Base-by-base conservation (phyloP, 2,329 filamentous ascomycete genomes). In the Lasiodiplodia gonubiensis region DNA sequence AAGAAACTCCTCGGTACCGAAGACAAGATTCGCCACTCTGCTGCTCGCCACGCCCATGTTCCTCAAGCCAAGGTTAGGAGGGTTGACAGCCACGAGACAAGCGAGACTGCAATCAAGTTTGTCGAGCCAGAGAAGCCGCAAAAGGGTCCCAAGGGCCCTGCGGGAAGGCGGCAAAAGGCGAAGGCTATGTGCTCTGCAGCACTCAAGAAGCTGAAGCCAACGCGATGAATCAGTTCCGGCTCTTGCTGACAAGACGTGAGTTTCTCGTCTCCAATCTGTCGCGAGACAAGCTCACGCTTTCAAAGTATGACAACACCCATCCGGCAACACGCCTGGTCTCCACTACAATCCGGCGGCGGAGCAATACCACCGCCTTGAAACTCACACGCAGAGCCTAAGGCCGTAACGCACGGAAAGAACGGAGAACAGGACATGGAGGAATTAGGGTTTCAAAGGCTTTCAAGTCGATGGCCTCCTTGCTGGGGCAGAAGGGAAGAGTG, bases 91-190 rank as follows among this genome's bases (percentile, higher is more conserved):
- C 23, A n/a, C 11, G 18, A 16, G 12, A 23, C 46, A 18, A 21
- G 37, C 6, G 57, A 25, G 10, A 25, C 46, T 11, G 30, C 8
- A 12, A 4, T 51, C 71, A 89, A 87, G 49, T 85, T 86, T 23
- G 91, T 94, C 54, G 99, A 82, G 78, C 99, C 95, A 74, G 99
- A 92, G 79, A 92, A 99, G 72, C 93, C 90, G 51, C 96, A 18
- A 37, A 21, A 35, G n/a, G 2, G 5, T 14, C 30, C 39, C 12
- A 16, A 11, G 23, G 37, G 21, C 2, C 37, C 39, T 5, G 23
- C 3, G 27, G 35, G 27, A 46, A 63, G 25, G 46, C 33, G 46
- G 12, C 27, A 37, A 30, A 51, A 21, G 6, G 59, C 42, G 2
- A 37, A n/a, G 46, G 23, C 18, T 4, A 51, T 51, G 2, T 63